Evolutionary conservation across 1,139 yeast genomes (phyloP).

Genomic region (Debaryomycetaceae sp.): DNA sequence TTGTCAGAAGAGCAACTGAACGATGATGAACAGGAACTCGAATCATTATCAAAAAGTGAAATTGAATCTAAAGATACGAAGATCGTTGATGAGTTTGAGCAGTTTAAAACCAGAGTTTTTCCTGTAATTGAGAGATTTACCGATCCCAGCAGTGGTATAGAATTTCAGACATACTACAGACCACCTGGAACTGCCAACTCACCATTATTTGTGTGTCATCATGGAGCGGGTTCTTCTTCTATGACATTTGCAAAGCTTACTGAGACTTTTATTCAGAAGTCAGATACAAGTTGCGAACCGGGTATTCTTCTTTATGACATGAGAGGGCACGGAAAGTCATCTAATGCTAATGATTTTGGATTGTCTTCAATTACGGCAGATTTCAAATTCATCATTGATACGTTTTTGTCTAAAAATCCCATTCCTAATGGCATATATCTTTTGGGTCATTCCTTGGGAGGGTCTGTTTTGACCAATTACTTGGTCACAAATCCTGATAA

Average conservation of each 20-base stretch:
- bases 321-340: slow-evolving; percentile 72
- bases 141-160: slow-evolving; percentile 6
- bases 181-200: slow-evolving; percentile 44
- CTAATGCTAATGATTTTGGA: slow-evolving; percentile 36
- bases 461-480: slow-evolving; percentile 67
- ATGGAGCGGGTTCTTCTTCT: slow-evolving; percentile 93
- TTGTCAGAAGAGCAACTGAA: slow-evolving; percentile 25
- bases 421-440: slow-evolving; percentile 34
- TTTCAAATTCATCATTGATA: slow-evolving; percentile 43
- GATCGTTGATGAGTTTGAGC: slow-evolving; percentile 4
- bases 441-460: slow-evolving; percentile 93
- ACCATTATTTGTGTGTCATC: slow-evolving; percentile 73
- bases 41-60: not conserved
- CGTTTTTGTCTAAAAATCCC: slow-evolving; percentile 25
- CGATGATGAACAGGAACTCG: slow-evolving; percentile 6
- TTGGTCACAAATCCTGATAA: slow-evolving; percentile 12
- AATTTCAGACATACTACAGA: slow-evolving; percentile 58
- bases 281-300: slow-evolving; percentile 22
- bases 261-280: slow-evolving; percentile 21
- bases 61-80: slow-evolving; percentile 4
- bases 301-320: slow-evolving; percentile 75
- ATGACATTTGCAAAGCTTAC: slow-evolving; percentile 67
- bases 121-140: slow-evolving; percentile 11
- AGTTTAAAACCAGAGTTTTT: slow-evolving; percentile 9
- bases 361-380: slow-evolving; percentile 57